Evolutionary conservation across 2,329 filamentous ascomycete species (phyloP).

Genomic region (Lachnellula subtilissima): DNA sequence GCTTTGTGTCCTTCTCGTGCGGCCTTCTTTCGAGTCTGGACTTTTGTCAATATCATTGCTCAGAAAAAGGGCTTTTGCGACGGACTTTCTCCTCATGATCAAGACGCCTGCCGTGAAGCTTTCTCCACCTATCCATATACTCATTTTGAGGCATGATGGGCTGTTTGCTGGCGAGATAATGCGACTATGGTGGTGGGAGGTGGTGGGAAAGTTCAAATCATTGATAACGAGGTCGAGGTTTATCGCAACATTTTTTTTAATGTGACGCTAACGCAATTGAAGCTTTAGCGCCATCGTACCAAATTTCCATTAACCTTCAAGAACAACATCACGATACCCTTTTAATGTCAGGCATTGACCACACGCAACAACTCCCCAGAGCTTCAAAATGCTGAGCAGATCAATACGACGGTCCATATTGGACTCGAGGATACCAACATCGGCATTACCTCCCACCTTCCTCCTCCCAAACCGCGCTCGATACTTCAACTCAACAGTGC

Average conservation of each 20-base stretch:
- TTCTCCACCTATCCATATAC: constrained; percentile 75
- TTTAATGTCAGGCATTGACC: background rate
- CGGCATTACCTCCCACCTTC: constrained; percentile 44
- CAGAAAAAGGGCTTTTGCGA: constrained; percentile 50
- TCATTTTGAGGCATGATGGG: constrained; percentile 66
- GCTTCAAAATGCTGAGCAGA: constrained; percentile 35
- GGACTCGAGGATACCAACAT: constrained; percentile 47
- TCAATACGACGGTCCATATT: constrained; percentile 58
- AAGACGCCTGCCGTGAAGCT: constrained; percentile 53
- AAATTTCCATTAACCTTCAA: background rate
- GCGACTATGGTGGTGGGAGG: constrained; percentile 19
- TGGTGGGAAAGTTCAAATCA: constrained; percentile 11
- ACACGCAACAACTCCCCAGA: background rate
- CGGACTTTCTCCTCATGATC: constrained; percentile 65
- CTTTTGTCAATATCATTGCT: constrained; percentile 32
- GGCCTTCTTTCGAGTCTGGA: constrained; percentile 77
- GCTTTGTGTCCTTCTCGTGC: constrained; percentile 87
- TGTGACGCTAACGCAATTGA: no score
- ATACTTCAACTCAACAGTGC: constrained; percentile 47
- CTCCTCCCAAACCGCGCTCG: constrained; percentile 41
- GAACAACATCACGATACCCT: background rate
- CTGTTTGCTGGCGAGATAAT: background rate
- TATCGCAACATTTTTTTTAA: background rate
- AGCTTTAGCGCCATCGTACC: background rate
- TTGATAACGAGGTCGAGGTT: constrained; percentile 14